Percentiles rank a stretch among this genome's conserved stretches.
These are phyloP conservation scores for Backusella luteola DNA, from an alignment of 192 early-diverging fungal species.

Conservation along the genomic window DNA sequence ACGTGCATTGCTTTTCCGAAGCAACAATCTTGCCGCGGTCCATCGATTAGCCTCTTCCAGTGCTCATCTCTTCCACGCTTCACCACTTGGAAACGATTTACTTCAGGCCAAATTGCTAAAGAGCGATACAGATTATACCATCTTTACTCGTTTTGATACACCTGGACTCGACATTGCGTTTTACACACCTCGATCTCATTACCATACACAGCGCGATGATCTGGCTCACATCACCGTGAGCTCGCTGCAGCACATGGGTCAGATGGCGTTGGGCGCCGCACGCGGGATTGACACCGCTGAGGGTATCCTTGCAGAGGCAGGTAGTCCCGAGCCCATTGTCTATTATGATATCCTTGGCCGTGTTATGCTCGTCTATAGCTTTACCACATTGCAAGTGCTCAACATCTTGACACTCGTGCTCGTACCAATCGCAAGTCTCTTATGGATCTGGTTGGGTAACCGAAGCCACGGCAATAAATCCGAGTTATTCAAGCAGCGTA, in stretches of 20 bases:
- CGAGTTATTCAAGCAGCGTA: not conserved
- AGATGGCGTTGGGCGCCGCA: conserved; percentile 43
- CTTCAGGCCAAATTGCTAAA: conserved; percentile 44
- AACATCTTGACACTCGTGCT: conserved; percentile 21
- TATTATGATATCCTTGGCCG: conserved; percentile 51
- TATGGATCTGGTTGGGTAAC: conserved; percentile 3
- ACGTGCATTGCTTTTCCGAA: conserved; percentile 62
- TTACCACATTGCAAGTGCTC: conserved; percentile 20
- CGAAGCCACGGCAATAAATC: not conserved
- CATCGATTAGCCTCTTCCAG: conserved; percentile 42
- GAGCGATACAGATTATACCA: conserved; percentile 65
- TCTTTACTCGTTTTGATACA: conserved; percentile 56
- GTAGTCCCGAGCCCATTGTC: conserved; percentile 31
- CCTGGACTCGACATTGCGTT: conserved; percentile 72
- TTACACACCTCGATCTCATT: conserved; percentile 59
- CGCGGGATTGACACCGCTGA: conserved; percentile 51
- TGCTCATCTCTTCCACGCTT: conserved; percentile 52
- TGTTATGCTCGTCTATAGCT: conserved; percentile 41
- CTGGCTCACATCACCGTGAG: conserved; percentile 45
- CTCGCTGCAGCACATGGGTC: conserved; percentile 69
- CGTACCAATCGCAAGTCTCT: conserved; percentile 22
- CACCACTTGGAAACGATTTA: conserved; percentile 64
- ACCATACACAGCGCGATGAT: conserved; percentile 63
- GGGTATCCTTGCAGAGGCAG: conserved; percentile 31
- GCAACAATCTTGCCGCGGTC: conserved; percentile 37